A percentile compares a stretch with the other conserved stretches of the same genome.
phyloP scores from a whole-genome alignment of 371 early-diverging fungal genomes.

The Zopfochytrium polystomum region DNA sequence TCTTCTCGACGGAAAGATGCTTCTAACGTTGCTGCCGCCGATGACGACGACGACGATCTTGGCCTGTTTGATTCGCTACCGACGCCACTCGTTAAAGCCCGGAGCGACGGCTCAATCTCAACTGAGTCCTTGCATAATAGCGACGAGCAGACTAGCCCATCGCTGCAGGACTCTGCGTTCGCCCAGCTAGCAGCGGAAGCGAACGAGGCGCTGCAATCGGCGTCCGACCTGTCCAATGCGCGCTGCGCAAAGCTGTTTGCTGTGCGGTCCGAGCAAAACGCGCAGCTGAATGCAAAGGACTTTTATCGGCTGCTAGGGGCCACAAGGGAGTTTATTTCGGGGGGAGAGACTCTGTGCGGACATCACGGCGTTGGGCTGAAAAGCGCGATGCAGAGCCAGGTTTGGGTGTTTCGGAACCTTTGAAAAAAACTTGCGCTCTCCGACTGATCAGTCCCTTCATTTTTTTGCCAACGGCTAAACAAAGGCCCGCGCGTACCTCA shows the following conservation, averaged over 20 bases:
- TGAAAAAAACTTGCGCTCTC: slow-evolving; percentile 7
- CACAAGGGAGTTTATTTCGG: slow-evolving; percentile 73
- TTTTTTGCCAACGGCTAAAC: neutral
- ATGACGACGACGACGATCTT: slow-evolving; percentile 47
- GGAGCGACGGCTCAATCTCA: no score
- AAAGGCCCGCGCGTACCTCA: slow-evolving; percentile 79
- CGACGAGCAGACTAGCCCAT: neutral
- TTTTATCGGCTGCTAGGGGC: slow-evolving; percentile 76
- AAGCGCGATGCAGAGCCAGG: slow-evolving; percentile 72
- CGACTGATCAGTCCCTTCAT: neutral
- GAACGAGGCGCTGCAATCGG: slow-evolving; percentile 65
- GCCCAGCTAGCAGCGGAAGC: slow-evolving; percentile 45
- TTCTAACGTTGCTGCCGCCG: slow-evolving; percentile 1
- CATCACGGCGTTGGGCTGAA: slow-evolving; percentile 82
- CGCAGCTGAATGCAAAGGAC: slow-evolving; percentile 78
- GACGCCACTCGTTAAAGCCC: no score
- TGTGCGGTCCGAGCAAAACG: slow-evolving; percentile 83
- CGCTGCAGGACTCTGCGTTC: slow-evolving; percentile 8
- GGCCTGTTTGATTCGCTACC: slow-evolving; percentile 23
- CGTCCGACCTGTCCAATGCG: slow-evolving; percentile 77
- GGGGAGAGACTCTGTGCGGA: slow-evolving; percentile 70
- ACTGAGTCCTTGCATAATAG: no score
- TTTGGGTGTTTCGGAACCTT: slow-evolving; percentile 27
- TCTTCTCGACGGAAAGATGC: neutral
- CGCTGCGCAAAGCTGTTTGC: slow-evolving; percentile 82